These are phyloP conservation scores for Hymenoscyphus fructigenus DNA, from an alignment of 2,329 filamentous ascomycete species.

Conservation along the genomic window DNA sequence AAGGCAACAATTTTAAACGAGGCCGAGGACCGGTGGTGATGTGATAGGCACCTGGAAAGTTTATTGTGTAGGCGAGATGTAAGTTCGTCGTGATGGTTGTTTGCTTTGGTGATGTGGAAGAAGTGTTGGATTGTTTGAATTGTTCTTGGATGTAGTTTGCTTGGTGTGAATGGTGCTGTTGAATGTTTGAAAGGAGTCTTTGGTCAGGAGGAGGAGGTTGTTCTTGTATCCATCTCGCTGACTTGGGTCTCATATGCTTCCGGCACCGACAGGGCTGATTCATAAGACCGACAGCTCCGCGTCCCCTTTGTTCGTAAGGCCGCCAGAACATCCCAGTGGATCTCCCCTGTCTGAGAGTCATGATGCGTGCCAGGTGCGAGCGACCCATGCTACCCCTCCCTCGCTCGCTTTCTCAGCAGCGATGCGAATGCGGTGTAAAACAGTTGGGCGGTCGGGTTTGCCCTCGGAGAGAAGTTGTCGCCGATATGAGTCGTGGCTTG, in stretches of 20 bases:
- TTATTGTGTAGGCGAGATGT: slow-evolving; percentile 6
- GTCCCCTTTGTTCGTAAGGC: slow-evolving; percentile 12
- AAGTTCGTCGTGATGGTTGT: slow-evolving; percentile 1
- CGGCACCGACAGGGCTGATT: slow-evolving; percentile 16
- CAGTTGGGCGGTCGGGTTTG: not conserved
- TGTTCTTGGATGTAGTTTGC: slow-evolving; percentile 1
- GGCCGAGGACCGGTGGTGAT: slow-evolving; percentile 27
- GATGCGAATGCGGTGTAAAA: slow-evolving; percentile 5
- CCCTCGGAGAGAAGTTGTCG: slow-evolving; percentile 1
- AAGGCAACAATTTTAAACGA: slow-evolving; percentile 32
- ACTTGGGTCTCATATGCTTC: slow-evolving; percentile 1
- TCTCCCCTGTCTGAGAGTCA: not conserved
- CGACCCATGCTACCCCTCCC: not conserved
- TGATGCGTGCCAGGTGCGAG: slow-evolving; percentile 4
- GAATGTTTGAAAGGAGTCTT: slow-evolving; percentile 9
- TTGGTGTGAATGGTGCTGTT: slow-evolving; percentile 13
- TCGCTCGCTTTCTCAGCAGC: slow-evolving; percentile 6
- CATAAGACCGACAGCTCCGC: slow-evolving; percentile 18
- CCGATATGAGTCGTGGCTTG: slow-evolving; percentile 1
- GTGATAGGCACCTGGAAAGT: slow-evolving; percentile 7
- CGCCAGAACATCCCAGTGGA: not conserved
- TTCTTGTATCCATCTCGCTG: slow-evolving; percentile 19
- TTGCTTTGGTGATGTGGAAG: not conserved
- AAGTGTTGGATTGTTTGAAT: slow-evolving; percentile 11
- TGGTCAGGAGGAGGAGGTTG: slow-evolving; percentile 14